Evolutionary conservation across 768 basidiomycete genomes (phyloP).

Genomic region (Clavulina sp.): DNA sequence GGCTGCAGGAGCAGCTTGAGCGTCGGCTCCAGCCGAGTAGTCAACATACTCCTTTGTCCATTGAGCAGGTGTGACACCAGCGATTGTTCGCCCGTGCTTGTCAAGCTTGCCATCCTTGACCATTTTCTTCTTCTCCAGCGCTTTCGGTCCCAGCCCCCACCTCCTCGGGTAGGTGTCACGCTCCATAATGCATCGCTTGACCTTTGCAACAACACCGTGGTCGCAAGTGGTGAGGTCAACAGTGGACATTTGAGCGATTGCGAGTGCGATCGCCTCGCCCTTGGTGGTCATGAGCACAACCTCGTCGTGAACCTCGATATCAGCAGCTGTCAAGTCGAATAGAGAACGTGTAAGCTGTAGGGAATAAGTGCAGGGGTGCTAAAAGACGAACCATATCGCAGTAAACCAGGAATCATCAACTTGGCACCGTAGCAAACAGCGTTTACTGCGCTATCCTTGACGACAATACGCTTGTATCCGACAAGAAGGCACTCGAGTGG

Average conservation of each 20-base stretch:
- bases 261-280: conserved; percentile 90
- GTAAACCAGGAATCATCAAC: conserved; percentile 96
- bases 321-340: conserved; percentile 18
- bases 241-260: conserved; percentile 94
- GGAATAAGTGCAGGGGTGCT: not conserved
- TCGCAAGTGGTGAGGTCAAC: conserved; percentile 96
- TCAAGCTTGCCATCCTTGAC: conserved; percentile 95
- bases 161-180: conserved; percentile 94
- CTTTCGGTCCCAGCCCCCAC: conserved; percentile 97
- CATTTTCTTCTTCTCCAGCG: conserved; percentile 94
- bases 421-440: conserved; percentile 99
- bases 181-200: conserved; percentile 99
- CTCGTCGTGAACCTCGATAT: conserved; percentile 33
- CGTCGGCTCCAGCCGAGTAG: conserved; percentile 50
- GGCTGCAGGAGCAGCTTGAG: conserved; percentile 11
- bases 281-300: conserved; percentile 33
- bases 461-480: conserved; percentile 96
- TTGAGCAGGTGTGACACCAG: conserved; percentile 70
- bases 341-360: not conserved
- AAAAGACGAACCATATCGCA: conserved; percentile 52
- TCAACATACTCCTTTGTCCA: conserved; percentile 93
- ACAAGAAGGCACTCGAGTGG: conserved; percentile 87
- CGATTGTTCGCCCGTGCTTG: conserved; percentile 81
- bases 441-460: conserved; percentile 97
- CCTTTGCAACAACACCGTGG: conserved; percentile 96